Evolutionary conservation across 768 basidiomycete genomes (phyloP), one percentile per base, ranked within the genome.

Genomic region (Coprinopsis strossmayeri): DNA sequence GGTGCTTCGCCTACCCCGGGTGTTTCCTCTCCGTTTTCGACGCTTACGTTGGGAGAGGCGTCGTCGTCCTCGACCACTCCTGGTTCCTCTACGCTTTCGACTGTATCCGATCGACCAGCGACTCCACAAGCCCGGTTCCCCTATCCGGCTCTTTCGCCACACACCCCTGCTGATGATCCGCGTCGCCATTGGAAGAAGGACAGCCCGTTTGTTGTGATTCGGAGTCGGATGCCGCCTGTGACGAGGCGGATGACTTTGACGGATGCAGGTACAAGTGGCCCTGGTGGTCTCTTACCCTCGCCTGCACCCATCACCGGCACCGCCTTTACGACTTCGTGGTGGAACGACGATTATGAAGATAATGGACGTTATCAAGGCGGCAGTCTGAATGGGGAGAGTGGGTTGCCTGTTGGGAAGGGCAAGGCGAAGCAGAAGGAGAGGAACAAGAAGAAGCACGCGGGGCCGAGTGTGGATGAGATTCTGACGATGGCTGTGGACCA

Each of bases 401-500:
- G n/a, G n/a, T n/a, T n/a, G n/a, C n/a, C n/a, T n/a, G n/a, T n/a
- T n/a, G n/a, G n/a, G n/a, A n/a, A n/a, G n/a, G 27, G 30, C 7
- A 15, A 45, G 5, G 12, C 5, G 18, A 27, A 27, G 21, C 13
- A 27, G 25, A 28, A 45, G 43, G 11, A 45, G 43, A 27, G 27
- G 27, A 4, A 20, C 4, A 20, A 3, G 20, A 42, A 25, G 41
- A 42, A 26, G 41, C 67, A 78, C 12, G 75, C 78, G 11, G 13
- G 64, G 69, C 9, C 70, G 78, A 41, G 72, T 78, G 65, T 64
- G 70, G 9, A 76, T 59, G 80, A 81, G 37, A 60, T 85, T 34
- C 65, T 84, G 62, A 60, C 72, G 13, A 68, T 82, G 26, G 82
- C 84, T 5, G 78, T 81, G 68, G 84, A 84, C 60, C 82, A 84